phyloP scores from a whole-genome alignment of 1,284 basidiomycete species.

The Leccinum ambiguum region DNA sequence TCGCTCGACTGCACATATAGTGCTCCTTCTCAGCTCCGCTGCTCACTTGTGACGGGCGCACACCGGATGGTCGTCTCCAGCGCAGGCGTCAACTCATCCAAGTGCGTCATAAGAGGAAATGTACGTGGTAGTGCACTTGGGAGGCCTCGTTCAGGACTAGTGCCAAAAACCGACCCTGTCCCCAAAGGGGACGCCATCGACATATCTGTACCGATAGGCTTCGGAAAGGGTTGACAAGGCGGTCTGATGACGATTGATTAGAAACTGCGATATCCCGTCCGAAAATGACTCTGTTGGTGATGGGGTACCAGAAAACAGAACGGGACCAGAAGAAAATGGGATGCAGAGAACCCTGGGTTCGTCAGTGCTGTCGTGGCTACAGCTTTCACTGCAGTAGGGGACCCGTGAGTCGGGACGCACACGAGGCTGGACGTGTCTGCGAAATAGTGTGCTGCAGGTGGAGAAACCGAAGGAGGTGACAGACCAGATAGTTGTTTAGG shows the following conservation, averaged over 20 bases:
- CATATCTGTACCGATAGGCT: no score
- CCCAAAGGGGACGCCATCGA: no score
- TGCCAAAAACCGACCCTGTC: no score
- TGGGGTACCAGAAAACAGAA: conserved; percentile 41
- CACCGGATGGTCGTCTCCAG: no score
- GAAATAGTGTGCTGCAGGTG: conserved; percentile 23
- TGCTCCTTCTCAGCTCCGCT: no score
- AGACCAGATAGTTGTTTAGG: conserved; percentile 28
- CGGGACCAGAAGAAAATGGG: conserved; percentile 43
- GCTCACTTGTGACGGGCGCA: no score
- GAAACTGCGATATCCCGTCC: conserved; percentile 51
- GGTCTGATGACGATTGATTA: conserved; percentile 47
- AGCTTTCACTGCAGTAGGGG: conserved; percentile 45
- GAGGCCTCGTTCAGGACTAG: no score
- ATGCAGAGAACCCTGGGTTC: conserved; percentile 45
- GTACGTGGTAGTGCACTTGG: no score
- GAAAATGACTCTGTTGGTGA: conserved; percentile 58
- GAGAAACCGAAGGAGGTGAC: conserved; percentile 30
- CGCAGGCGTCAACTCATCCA: no score
- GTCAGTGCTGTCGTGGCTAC: conserved; percentile 67
- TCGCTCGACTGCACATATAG: no score
- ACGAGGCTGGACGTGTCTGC: conserved; percentile 52
- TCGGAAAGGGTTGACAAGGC: conserved; percentile 17
- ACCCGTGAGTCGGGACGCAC: conserved; percentile 59
- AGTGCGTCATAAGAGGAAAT: no score